Percentiles rank a stretch among this genome's conserved stretches.
Evolutionary conservation across 768 basidiomycete genomes (phyloP).

Genomic region (Tylopilus cervinicoccineus): DNA sequence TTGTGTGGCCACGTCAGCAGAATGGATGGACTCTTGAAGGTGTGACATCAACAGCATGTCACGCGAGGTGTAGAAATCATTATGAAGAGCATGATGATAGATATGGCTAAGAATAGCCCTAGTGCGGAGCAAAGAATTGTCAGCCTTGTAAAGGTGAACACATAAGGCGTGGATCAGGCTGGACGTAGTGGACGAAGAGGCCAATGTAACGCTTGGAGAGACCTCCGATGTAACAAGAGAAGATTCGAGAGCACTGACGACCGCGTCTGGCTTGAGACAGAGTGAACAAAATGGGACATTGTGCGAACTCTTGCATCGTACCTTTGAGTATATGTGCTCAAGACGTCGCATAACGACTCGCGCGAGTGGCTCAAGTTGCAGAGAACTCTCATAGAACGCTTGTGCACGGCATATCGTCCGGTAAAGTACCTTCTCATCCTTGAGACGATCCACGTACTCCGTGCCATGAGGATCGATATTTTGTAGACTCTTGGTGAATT

Average conservation of each 20-base stretch:
- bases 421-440: conserved; percentile 94
- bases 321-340: conserved; percentile 99
- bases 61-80: conserved; percentile 93
- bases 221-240: conserved; percentile 54
- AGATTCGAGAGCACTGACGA: conserved; percentile 86
- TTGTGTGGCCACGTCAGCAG: conserved; percentile 94
- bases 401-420: conserved; percentile 91
- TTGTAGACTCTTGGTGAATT: conserved; percentile 96
- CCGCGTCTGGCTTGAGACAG: conserved; percentile 76
- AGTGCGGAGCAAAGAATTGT: conserved; percentile 88
- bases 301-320: conserved; percentile 25
- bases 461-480: conserved; percentile 98
- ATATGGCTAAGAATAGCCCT: conserved; percentile 97
- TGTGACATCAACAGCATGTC: conserved; percentile 99
- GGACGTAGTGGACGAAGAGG: conserved; percentile 53
- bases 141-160: conserved; percentile 88
- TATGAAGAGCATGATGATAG: conserved; percentile 94
- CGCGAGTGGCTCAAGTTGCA: conserved; percentile 72
- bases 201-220: conserved; percentile 60
- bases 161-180: conserved; percentile 86
- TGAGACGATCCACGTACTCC: conserved; percentile 96
- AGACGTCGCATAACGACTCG: conserved; percentile 92
- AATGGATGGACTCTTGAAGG: conserved; percentile 93
- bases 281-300: conserved; percentile 2
- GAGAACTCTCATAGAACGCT: conserved; percentile 81